A percentile compares a stretch with the other conserved stretches of the same genome.
Conservation (phyloP, 1,139 yeast genomes). For the Taphrina populina region DNA sequence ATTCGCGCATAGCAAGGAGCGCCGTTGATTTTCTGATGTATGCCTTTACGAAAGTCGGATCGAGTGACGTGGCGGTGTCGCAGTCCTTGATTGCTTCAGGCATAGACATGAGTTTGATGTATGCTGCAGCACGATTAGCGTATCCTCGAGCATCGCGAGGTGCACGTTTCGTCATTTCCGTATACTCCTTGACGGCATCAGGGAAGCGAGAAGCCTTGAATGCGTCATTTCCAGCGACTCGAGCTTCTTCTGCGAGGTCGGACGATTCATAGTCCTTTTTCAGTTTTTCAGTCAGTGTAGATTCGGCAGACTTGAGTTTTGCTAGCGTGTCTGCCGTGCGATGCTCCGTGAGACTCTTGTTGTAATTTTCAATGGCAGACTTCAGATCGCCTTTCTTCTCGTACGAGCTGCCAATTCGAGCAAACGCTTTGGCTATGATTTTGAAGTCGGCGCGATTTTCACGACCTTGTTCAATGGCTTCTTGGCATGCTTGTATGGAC, state of each 20-base stretch:
- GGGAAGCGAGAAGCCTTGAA: slow-evolving; percentile 97
- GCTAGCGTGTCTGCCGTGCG: slow-evolving; percentile 91
- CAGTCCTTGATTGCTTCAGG: slow-evolving; percentile 95
- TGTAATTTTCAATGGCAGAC: slow-evolving; percentile 74
- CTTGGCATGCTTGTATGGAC: slow-evolving; percentile 75
- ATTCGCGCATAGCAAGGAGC: slow-evolving; percentile 86
- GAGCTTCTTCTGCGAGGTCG: slow-evolving; percentile 91
- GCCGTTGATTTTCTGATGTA: slow-evolving; percentile 97
- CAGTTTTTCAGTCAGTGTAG: slow-evolving; percentile 75
- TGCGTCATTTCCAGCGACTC: slow-evolving; percentile 83
- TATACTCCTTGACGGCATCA: slow-evolving; percentile 86
- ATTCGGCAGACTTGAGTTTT: slow-evolving; percentile 84
- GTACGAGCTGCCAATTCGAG: slow-evolving; percentile 83
- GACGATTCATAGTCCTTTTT: slow-evolving; percentile 79
- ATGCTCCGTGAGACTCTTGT: slow-evolving; percentile 93
- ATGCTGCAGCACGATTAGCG: slow-evolving; percentile 96
- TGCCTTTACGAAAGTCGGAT: slow-evolving; percentile 87
- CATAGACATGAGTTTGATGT: slow-evolving; percentile 90
- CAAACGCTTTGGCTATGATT: slow-evolving; percentile 82
- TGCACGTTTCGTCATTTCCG: slow-evolving; percentile 93
- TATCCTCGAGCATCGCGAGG: slow-evolving; percentile 97
- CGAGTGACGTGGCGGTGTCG: slow-evolving; percentile 81
- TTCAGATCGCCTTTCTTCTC: slow-evolving; percentile 70
- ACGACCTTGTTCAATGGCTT: slow-evolving; percentile 86
- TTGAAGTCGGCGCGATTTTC: slow-evolving; percentile 89